Conservation (phyloP, 768 basidiomycete genomes). For the Favolaschia claudopus region DNA sequence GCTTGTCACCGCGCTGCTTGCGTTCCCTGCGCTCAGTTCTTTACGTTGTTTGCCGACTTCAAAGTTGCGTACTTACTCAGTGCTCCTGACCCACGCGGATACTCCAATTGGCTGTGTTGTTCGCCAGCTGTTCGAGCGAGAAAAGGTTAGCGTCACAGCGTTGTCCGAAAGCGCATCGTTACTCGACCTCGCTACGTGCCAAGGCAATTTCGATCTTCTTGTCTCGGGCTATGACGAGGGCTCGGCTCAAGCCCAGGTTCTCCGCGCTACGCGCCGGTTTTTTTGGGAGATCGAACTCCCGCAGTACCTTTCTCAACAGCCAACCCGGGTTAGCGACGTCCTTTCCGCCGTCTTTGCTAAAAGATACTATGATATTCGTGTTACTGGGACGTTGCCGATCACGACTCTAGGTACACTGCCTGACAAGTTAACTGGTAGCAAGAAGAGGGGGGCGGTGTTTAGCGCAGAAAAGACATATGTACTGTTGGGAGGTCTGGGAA, state of each 20-base stretch:
- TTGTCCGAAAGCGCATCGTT: not conserved
- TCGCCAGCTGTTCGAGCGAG: not conserved
- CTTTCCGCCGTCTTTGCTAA: not conserved
- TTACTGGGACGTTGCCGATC: not conserved
- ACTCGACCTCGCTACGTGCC: not conserved
- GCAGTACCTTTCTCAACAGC: not conserved
- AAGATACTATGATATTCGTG: not conserved
- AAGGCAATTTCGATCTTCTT: not conserved
- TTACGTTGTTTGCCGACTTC: not conserved
- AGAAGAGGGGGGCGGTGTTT: not conserved
- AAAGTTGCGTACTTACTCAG: not conserved
- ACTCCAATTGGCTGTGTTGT: not conserved
- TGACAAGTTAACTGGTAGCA: not conserved
- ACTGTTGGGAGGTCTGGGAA: not conserved
- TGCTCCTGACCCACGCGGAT: not conserved
- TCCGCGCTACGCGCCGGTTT: not conserved
- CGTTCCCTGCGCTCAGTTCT: not conserved
- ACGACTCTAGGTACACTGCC: not conserved
- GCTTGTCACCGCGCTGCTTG: not conserved
- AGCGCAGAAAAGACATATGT: not conserved
- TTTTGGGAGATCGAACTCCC: not conserved
- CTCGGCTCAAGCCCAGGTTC: not conserved
- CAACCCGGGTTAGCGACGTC: not conserved
- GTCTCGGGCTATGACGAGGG: not conserved
- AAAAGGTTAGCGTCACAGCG: not conserved